Percentiles rank a stretch among this genome's conserved stretches.
phyloP scores from a whole-genome alignment of 352 stramenopile genomes.

The Phytophthora hybrid region DNA sequence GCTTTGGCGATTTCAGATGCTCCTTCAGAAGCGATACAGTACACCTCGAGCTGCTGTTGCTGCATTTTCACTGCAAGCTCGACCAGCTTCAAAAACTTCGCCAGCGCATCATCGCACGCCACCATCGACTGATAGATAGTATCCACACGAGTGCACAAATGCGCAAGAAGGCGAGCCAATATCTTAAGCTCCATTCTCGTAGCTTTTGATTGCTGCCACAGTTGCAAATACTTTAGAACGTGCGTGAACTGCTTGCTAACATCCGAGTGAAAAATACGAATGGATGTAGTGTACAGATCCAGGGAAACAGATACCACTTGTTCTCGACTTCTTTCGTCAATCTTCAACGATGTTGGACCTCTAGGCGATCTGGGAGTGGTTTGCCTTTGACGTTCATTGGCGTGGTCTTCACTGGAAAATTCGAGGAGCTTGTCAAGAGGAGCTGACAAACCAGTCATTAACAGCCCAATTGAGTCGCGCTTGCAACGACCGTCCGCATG shows the following conservation, averaged over 20 bases:
- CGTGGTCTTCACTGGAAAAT: constrained; percentile 22
- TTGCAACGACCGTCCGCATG: constrained; percentile 19
- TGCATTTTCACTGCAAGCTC: constrained; percentile 47
- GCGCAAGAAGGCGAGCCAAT: constrained; percentile 46
- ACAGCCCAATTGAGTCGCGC: constrained; percentile 23
- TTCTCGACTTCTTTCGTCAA: constrained; percentile 23
- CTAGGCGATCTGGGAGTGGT: background rate
- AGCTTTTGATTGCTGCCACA: constrained; percentile 42
- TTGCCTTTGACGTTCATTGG: background rate
- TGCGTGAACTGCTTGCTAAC: constrained; percentile 54
- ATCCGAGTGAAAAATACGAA: constrained; percentile 57
- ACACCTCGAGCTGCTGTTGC: constrained; percentile 31
- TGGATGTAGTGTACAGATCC: constrained; percentile 64
- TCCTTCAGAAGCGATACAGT: constrained; percentile 4
- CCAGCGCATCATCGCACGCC: constrained; percentile 36
- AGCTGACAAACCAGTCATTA: constrained; percentile 33
- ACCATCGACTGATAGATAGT: constrained; percentile 45
- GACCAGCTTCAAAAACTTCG: constrained; percentile 46
- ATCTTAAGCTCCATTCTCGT: constrained; percentile 57
- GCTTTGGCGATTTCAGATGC: background rate
- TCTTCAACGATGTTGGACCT: constrained; percentile 1
- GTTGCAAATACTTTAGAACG: constrained; percentile 51
- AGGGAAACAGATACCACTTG: constrained; percentile 48
- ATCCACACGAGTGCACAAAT: constrained; percentile 48
- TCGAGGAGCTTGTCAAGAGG: constrained; percentile 52